phyloP scores from a whole-genome alignment of 306 rosid species.

The Parietaria judaica region DNA sequence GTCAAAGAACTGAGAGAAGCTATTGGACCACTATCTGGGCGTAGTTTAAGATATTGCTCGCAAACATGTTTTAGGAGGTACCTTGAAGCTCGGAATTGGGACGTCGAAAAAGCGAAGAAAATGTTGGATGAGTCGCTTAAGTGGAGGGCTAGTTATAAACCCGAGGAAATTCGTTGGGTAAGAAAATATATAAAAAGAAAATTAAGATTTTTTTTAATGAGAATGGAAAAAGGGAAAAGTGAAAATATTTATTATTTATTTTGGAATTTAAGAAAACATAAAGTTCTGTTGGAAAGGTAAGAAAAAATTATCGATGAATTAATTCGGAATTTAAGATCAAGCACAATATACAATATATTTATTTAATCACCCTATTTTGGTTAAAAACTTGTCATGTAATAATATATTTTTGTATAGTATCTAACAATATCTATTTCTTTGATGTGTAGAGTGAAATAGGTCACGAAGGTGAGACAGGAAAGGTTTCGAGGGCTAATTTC shows the following conservation, averaged over 20 bases:
- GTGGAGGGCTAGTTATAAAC: slow-evolving; percentile 79
- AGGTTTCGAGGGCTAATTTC: slow-evolving; percentile 69
- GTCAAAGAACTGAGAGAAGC: slow-evolving; percentile 55
- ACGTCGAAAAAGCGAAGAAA: slow-evolving; percentile 68
- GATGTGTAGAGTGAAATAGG: slow-evolving; percentile 61
- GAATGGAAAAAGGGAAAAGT: too few species aligned
- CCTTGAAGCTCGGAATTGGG: slow-evolving; percentile 79
- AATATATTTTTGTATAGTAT: background rate
- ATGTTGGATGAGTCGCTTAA: slow-evolving; percentile 69
- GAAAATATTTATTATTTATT: too few species aligned
- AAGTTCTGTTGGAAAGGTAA: too few species aligned
- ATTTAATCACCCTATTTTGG: background rate
- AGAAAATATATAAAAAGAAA: background rate
- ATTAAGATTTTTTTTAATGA: too few species aligned
- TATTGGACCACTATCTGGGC: slow-evolving; percentile 58
- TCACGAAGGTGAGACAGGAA: slow-evolving; percentile 91
- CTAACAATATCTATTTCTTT: background rate
- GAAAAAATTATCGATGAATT: too few species aligned
- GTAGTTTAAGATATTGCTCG: slow-evolving; percentile 53
- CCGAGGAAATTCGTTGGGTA: slow-evolving; percentile 96
- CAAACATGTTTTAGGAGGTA: slow-evolving; percentile 76
- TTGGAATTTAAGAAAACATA: too few species aligned
- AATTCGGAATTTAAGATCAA: too few species aligned
- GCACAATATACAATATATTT: background rate
- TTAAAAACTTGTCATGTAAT: background rate